Evolutionary conservation across 2,329 filamentous ascomycete genomes (phyloP), one percentile per base, ranked within the genome.

Genomic region (Dichotomopilus funicola): DNA sequence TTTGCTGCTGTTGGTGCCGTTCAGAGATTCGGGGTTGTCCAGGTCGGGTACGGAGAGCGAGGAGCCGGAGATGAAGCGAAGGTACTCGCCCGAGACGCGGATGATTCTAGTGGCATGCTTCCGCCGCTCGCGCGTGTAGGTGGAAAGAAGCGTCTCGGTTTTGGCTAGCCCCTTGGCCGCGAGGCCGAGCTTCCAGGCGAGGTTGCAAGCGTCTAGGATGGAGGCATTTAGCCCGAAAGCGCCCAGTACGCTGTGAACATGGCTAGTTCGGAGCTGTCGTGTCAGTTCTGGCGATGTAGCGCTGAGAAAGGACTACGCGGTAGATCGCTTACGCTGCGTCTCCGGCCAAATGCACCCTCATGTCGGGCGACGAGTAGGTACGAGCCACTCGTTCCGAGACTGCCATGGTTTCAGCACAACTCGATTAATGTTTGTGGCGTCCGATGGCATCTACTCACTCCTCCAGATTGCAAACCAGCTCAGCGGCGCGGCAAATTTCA

Each of bases 401-500:
- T 47, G 19, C 12, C 8, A 43, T 43, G 6, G 40, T 43, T 3
- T 43, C 40, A 43, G 40, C n/a, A n/a, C 40, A 7, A 43, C 11
- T 43, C 19, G 6, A 43, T 8, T 12, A 38, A 38, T 38, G 37
- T 38, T 38, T 40, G 37, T 40, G 37, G 37, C 37, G 8, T 40
- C 11, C 12, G 11, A 42, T 9, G 31, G 42, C 13, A n/a, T 3
- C 31, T 6, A 13, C n/a, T 36, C 36, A 47, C 45, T 35, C 33
- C 13, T 47, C 45, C 45, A 47, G 45, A 47, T 35, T 33, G 45
- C 45, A 12, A 47, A 47, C 45, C 45, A 47, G 34, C 45, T 47
- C 45, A 47, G 10, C 11, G 45, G 31, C 31, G 45, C 31, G 10
- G 27, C 45, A 19, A 47, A 47, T 34, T 47, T 35, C 9, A 47